Evolutionary conservation across 306 rosid species (phyloP).

Genomic region (Cucumis hystrix): DNA sequence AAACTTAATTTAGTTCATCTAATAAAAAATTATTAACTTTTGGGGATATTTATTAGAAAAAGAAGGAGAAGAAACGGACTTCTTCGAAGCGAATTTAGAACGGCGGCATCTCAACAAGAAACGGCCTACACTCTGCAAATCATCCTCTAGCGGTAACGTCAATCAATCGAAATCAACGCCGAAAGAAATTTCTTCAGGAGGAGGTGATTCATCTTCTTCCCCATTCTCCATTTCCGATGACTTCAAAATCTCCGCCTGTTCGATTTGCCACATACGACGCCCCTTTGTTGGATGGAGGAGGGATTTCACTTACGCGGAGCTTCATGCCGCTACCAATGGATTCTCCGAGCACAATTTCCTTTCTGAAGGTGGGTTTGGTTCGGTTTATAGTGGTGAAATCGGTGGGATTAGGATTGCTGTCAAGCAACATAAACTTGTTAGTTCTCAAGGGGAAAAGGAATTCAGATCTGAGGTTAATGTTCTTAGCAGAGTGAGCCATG

Average conservation of each 20-base stretch:
- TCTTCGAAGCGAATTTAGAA: background rate
- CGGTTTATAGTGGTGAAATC: conserved; percentile 46
- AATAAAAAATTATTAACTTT: too few species aligned
- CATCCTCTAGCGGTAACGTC: background rate
- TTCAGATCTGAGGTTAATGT: conserved; percentile 62
- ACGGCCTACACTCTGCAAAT: background rate
- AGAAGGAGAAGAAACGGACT: background rate
- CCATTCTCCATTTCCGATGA: conserved; percentile 20
- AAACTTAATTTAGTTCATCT: too few species aligned
- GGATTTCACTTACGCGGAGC: conserved; percentile 53
- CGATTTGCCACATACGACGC: conserved; percentile 44
- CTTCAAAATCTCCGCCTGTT: conserved; percentile 25
- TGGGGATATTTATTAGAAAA: background rate
- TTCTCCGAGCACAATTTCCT: conserved; percentile 43
- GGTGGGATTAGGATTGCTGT: conserved; percentile 58
- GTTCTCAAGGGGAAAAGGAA: conserved; percentile 76
- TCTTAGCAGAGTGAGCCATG: conserved; percentile 72
- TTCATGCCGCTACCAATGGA: conserved; percentile 38
- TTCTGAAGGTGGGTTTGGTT: conserved; percentile 88
- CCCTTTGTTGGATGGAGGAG: conserved; percentile 36
- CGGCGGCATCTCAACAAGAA: background rate
- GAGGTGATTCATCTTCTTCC: background rate
- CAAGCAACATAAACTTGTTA: conserved; percentile 53
- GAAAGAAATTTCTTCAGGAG: background rate
- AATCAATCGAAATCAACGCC: background rate